A percentile compares a stretch with the other conserved stretches of the same genome.
Evolutionary conservation across 768 basidiomycete genomes (phyloP).

Genomic region (Termitomyces sp.): DNA sequence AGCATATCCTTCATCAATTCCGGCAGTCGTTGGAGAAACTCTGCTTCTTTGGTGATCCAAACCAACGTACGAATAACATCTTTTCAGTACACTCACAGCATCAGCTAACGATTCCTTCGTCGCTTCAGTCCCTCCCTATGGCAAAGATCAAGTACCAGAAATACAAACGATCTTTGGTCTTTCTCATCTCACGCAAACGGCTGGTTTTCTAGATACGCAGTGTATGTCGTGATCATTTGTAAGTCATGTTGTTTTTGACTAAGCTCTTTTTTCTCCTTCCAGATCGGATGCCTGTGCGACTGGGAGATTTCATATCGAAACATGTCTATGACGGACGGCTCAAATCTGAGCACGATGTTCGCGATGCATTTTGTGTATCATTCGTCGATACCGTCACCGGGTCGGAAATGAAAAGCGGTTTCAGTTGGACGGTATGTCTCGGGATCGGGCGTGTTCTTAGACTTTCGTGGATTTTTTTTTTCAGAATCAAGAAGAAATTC

Average conservation of each 20-base stretch:
- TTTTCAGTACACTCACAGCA: background rate
- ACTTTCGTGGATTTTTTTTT: background rate
- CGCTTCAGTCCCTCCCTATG: conserved; percentile 44
- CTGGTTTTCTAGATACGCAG: conserved; percentile 41
- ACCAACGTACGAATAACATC: conserved; percentile 34
- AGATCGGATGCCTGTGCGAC: conserved; percentile 47
- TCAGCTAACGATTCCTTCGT: background rate
- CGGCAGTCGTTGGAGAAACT: conserved; percentile 30
- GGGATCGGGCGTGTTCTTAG: background rate
- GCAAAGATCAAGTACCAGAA: conserved; percentile 29
- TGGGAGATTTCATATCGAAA: conserved; percentile 46
- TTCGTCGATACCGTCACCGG: conserved; percentile 39
- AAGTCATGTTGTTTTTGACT: background rate
- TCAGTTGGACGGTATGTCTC: conserved; percentile 37
- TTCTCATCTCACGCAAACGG: conserved; percentile 24
- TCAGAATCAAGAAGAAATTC: conserved; percentile 38
- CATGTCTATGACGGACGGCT: conserved; percentile 36
- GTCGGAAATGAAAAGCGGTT: conserved; percentile 28
- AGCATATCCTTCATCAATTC: conserved; percentile 42
- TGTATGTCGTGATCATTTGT: conserved; percentile 25
- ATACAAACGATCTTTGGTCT: conserved; percentile 44
- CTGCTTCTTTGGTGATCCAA: conserved; percentile 50
- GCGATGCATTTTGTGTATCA: conserved; percentile 26
- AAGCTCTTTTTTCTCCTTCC: background rate
- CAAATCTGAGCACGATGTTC: conserved; percentile 29